Base-by-base conservation (phyloP, 495 filamentous ascomycete genomes). In the Gamarada debralockiae region DNA sequence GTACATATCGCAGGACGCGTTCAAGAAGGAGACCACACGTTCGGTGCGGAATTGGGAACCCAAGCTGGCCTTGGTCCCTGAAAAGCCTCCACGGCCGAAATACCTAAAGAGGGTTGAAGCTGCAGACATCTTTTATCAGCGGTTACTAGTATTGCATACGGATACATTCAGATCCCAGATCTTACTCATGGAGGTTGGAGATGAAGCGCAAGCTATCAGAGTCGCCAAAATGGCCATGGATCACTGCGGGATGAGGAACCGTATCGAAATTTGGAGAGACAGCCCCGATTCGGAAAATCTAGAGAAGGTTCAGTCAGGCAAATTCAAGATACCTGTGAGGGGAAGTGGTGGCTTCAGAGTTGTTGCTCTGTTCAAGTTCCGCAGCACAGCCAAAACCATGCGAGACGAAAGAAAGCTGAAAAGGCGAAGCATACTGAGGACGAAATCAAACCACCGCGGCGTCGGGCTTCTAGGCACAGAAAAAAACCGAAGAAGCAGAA, bases 21-120 rank as follows among this genome's bases (percentile, higher is more conserved):
- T 86, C 57, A 55, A 59, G 2, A 69, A 63, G 10, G 75, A 72
- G 2, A 90, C 86, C 0, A 70, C 75, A 0, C 80, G 86, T 40
- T 87, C 83, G 22, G 93, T 97, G 22, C 75, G 92, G 3, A 80
- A 78, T 17, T 87, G 78, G 64, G 93, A 98, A 68, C 93, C 93
- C 0, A 76, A 70, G 50, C 59, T 83, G 5, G 93, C 93, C 4
- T 69, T 97, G 6, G 87, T 97, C 0, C 92, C 87, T 22, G 0
- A 33, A 45, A 1, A 6, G 13, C 8, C 10, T 36, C 12, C 6
- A 33, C 24, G 33, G 29, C 14, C 2, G 27, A 10, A 18, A 15
- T 23, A 20, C 44, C 21, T 0, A 36, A 8, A 0, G 37, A 41
- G 21, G 48, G 61, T 53, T 13, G 34, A 55, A 15, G 67, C 68